Evolutionary conservation across 257 asterid genomes (phyloP).

Genomic region (Echium plantagineum): DNA sequence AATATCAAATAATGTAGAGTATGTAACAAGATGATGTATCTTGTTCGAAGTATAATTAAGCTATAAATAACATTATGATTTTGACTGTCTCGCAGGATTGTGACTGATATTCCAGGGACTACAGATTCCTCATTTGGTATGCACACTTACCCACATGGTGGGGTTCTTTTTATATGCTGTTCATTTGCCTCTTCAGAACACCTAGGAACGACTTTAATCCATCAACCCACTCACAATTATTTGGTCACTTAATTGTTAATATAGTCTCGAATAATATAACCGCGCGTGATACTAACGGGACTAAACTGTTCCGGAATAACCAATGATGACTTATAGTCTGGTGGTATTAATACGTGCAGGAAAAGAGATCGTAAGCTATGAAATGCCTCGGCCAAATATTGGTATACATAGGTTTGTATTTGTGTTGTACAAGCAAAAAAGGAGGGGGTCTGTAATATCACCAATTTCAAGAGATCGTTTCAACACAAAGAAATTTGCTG

Average conservation of each 20-base stretch:
- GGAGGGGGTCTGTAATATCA: background rate
- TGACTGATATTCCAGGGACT: background rate
- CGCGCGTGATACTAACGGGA: too few relatives aligned
- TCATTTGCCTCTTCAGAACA: too few relatives aligned
- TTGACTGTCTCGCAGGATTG: background rate
- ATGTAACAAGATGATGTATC: too few relatives aligned
- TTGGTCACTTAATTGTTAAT: too few relatives aligned
- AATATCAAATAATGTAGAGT: too few relatives aligned
- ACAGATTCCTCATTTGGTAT: background rate
- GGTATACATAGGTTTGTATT: constrained; percentile 11
- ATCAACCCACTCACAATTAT: too few relatives aligned
- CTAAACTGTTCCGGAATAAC: too few relatives aligned
- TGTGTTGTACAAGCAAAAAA: constrained; percentile 9
- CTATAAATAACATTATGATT: background rate
- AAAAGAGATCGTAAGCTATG: constrained; percentile 8
- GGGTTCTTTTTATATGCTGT: too few relatives aligned
- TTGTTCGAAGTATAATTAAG: background rate
- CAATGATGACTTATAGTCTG: too few relatives aligned
- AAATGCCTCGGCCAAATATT: constrained; percentile 11
- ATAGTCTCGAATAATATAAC: too few relatives aligned
- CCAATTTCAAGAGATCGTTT: constrained; percentile 5
- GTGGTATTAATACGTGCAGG: constrained; percentile 4
- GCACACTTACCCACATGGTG: too few relatives aligned
- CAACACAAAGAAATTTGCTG: constrained; percentile 6
- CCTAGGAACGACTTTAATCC: too few relatives aligned